Base-by-base conservation (phyloP, 768 basidiomycete species). In the Trametopsis cervina region DNA sequence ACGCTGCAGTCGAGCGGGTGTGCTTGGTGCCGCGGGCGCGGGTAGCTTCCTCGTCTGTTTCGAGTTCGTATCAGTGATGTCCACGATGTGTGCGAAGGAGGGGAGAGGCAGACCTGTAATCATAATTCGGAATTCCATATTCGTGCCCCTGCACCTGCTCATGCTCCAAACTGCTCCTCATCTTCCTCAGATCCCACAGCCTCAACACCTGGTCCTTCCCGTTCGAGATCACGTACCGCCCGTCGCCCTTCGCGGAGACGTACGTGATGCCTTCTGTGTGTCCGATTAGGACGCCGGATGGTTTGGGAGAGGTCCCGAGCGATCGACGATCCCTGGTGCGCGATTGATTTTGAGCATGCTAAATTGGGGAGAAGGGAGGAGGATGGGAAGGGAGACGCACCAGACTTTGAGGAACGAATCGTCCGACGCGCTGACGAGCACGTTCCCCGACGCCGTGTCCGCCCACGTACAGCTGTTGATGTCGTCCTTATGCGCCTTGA, bases 401-500 rank as follows among this genome's bases (percentile, higher is more conserved):
- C 96, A 99, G 51, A 98, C 83, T 76, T 98, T 98, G 51, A 98
- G 69, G 64, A 85, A 94, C 0, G 80, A 83, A 61, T 99, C 96
- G 59, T 99, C 96, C 0, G 92, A 94, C 1, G 89, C 96, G 56
- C 91, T 95, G 42, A 98, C 82, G 22, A 99, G 78, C 17, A 99
- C 81, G 62, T 99, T 98, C 10, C 92, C 92, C 11, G 90, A 94
- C 2, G 80, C 77, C 10, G 83, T 83, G 60, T 97, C 94, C 0
- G 96, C 96, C 84, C 94, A 99, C 61, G 89, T 92, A 66, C 93
- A 82, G 60, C 90, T 89, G 58, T 99, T 99, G 36, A 97, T 87
- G 62, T 99, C 96, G 61, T 90, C 85, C 1, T 67, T 62, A 60
- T 99, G 96, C 0, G 91, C 96, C n/a, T 66, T 55, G 15, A 99